These are phyloP conservation scores for Truncatella angustata DNA, from an alignment of 2,329 filamentous ascomycete species.

Conservation along the genomic window DNA sequence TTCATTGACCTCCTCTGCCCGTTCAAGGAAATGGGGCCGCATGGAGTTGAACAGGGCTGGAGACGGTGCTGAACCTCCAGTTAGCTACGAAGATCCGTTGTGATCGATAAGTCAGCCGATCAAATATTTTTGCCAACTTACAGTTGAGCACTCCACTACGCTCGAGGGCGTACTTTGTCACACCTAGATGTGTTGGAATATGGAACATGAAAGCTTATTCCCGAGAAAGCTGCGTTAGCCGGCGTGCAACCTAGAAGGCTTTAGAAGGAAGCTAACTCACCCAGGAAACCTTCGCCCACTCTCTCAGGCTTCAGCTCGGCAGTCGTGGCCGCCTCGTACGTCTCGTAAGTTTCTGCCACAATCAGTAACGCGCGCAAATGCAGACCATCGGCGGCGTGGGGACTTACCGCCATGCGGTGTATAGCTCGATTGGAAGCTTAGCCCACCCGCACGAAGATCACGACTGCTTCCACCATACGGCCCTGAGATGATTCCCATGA, in stretches of 20 bases:
- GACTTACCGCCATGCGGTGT: slow-evolving; percentile 25
- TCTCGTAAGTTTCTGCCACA: slow-evolving; percentile 22
- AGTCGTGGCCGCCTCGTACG: slow-evolving; percentile 18
- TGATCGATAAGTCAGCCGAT: neutral
- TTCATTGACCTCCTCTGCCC: slow-evolving; percentile 16
- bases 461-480: slow-evolving; percentile 26
- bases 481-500: slow-evolving; percentile 43
- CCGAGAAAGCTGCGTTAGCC: neutral
- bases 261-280: slow-evolving; percentile 13
- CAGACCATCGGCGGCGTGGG: neutral
- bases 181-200: slow-evolving; percentile 20
- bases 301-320: slow-evolving; percentile 18
- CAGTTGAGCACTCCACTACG: slow-evolving; percentile 16
- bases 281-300: slow-evolving; percentile 21
- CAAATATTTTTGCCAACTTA: slow-evolving; percentile 1
- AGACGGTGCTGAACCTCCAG: slow-evolving; percentile 13
- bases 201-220: slow-evolving; percentile 25
- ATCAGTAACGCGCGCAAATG: neutral
- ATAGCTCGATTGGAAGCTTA: slow-evolving; percentile 28
- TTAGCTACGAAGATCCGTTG: neutral
- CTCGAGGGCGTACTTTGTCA: slow-evolving; percentile 22
- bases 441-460: slow-evolving; percentile 25
- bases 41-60: slow-evolving; percentile 19
- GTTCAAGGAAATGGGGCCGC: slow-evolving; percentile 19
- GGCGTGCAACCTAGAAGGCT: neutral